Evolutionary conservation across 2,329 filamentous ascomycete genomes (phyloP), one percentile per base, ranked within the genome.

Genomic region (Camillea tinctor): DNA sequence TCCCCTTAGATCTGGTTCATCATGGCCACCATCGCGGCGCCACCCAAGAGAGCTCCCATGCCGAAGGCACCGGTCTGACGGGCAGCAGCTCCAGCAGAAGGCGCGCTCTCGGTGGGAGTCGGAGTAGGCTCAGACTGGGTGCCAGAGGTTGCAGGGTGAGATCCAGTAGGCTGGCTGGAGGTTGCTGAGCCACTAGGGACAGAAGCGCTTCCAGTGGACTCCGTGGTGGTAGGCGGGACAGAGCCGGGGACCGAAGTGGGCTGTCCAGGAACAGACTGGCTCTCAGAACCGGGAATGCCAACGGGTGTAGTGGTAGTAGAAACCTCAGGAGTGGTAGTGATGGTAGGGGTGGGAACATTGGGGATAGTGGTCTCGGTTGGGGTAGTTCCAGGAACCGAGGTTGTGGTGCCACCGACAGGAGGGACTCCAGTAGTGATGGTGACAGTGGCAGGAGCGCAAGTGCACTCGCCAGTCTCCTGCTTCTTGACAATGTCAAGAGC

Each of bases 361-460:
- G 23, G 17, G 36, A 61, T 50, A 52, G 55, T 52, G 6, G 62
- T 58, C 36, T 54, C 54, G 24, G 36, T 21, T 6, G 63, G 51
- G 20, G 54, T 55, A 22, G 54, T 55, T 36, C 15, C 48, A 30
- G 19, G 17, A 49, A 60, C 56, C 30, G 56, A 50, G 17, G 62
- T 61, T 49, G 65, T 58, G 20, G 61, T 61, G 57, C 56, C 58
- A 22, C 55, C 65, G 23, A 52, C 61, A 11, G 58, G 57, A 19
- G 65, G 63, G 54, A 62, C 54, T 23, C 64, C 60, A 48, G 61
- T 60, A 48, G 68, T 68, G 36, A 66, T 57, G 20, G 62, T 65
- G 55, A 63, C 49, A 48, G 59, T 62, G 50, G 56, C 63, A 64
- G 58, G 55, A 24, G 64, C 65, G 66, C 67, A 69, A 50, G 60